Percentiles rank a stretch among this genome's conserved stretches.
phyloP scores from a whole-genome alignment of 2,329 filamentous ascomycete genomes.

The Massarina eburnea region DNA sequence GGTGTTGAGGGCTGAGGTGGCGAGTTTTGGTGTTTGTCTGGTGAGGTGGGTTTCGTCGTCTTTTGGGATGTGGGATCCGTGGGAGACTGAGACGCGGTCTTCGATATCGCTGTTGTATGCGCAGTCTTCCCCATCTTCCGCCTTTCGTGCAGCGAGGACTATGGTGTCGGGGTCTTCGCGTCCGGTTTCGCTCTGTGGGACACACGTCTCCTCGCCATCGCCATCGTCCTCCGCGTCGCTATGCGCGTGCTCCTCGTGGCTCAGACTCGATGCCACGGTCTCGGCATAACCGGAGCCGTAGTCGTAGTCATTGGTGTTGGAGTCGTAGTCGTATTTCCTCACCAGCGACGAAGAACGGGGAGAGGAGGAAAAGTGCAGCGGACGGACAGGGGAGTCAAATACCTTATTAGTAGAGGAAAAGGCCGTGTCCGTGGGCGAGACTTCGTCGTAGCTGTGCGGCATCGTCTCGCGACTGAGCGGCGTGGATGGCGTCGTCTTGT shows the following conservation, averaged over 20 bases:
- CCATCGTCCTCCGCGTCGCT: background rate
- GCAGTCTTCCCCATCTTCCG: too few species aligned
- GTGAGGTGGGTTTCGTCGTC: too few species aligned
- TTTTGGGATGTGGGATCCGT: too few species aligned
- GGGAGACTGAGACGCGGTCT: too few species aligned
- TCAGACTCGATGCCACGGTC: conserved; percentile 11
- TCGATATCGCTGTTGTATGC: too few species aligned
- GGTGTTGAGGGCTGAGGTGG: too few species aligned
- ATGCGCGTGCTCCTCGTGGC: conserved; percentile 3
- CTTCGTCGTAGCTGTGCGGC: conserved; percentile 2
- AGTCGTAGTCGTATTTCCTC: background rate
- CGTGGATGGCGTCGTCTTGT: background rate
- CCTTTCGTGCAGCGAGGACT: too few species aligned
- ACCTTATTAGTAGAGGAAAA: conserved; percentile 24
- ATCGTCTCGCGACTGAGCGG: background rate
- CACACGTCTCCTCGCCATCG: background rate
- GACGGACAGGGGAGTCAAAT: conserved; percentile 22
- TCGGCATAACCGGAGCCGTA: conserved; percentile 1
- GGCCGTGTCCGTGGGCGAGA: conserved; percentile 28
- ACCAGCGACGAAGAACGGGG: background rate
- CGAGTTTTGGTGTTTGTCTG: too few species aligned
- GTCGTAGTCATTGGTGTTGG: background rate
- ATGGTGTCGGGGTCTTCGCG: too few species aligned
- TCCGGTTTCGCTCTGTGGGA: too few species aligned
- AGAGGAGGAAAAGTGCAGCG: background rate